Evolutionary conservation across 2,329 filamentous ascomycete genomes (phyloP).

Genomic region (Penicillium sclerotiorum): DNA sequence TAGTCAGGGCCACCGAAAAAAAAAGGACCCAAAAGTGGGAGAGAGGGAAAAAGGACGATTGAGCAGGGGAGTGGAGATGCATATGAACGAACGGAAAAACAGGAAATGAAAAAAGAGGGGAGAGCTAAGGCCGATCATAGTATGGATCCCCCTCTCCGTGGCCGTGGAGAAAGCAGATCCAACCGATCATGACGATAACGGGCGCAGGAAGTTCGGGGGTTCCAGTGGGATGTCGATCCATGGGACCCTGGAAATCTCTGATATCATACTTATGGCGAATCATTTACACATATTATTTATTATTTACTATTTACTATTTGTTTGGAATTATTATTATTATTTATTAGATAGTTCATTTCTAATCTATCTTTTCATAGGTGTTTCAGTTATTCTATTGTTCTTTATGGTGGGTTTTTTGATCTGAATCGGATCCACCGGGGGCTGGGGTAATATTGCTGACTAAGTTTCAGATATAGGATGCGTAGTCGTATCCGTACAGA

Average conservation of each 20-base stretch:
- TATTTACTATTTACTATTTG: neutral
- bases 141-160: constrained; percentile 21
- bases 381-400: too few species aligned
- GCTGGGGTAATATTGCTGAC: too few species aligned
- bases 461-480: too few species aligned
- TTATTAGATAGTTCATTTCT: too few species aligned
- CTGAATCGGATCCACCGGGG: neutral
- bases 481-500: too few species aligned
- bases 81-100: constrained; percentile 16
- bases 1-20: constrained; percentile 16
- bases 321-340: neutral
- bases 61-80: constrained; percentile 15
- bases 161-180: constrained; percentile 22
- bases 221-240: too few species aligned
- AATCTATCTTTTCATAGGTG: too few species aligned
- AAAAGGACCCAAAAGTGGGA: constrained; percentile 14
- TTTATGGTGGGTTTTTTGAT: too few species aligned
- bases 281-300: too few species aligned
- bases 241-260: too few species aligned
- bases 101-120: constrained; percentile 27
- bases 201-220: constrained; percentile 6
- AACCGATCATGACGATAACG: constrained; percentile 21
- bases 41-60: constrained; percentile 6
- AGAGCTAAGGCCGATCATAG: constrained; percentile 26
- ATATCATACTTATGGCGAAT: too few species aligned